These are phyloP conservation scores for Aspergillus unguis DNA, from an alignment of 2,329 filamentous ascomycete species.

Conservation along the genomic window DNA sequence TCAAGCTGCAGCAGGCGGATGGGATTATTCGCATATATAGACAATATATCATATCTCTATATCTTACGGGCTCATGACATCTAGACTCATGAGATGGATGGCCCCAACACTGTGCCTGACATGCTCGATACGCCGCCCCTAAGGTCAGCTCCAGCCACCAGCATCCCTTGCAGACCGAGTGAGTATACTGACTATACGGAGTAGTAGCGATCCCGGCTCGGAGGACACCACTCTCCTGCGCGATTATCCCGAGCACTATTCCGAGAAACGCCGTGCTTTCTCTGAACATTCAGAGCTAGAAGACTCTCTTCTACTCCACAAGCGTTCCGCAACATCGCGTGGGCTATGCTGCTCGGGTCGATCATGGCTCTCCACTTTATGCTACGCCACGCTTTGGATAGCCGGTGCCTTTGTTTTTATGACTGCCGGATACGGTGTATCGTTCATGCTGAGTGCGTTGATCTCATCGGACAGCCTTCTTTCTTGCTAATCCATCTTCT, in stretches of 20 bases:
- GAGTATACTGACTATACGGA: background rate
- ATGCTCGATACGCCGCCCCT: background rate
- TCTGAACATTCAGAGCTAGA: slow-evolving; percentile 1
- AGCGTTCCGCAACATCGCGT: background rate
- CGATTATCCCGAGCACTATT: background rate
- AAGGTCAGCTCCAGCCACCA: slow-evolving; percentile 9
- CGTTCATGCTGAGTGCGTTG: slow-evolving; percentile 8
- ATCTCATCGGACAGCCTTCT: background rate
- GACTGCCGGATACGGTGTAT: slow-evolving; percentile 2
- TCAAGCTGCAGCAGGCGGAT: background rate
- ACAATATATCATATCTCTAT: background rate
- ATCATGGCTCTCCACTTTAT: slow-evolving; percentile 7
- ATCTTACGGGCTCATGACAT: background rate
- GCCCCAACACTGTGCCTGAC: slow-evolving; percentile 4
- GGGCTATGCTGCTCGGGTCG: background rate
- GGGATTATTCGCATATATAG: background rate
- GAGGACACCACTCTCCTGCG: slow-evolving; percentile 10
- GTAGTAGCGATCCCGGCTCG: slow-evolving; percentile 7
- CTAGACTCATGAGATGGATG: slow-evolving; percentile 8
- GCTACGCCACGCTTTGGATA: slow-evolving; percentile 9
- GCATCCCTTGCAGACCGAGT: background rate
- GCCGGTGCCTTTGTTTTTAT: slow-evolving; percentile 2
- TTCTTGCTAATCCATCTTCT: background rate
- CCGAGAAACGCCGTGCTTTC: slow-evolving; percentile 10
- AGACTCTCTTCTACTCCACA: background rate